A percentile compares a stretch with the other conserved stretches of the same genome.
Evolutionary conservation across 2,329 filamentous ascomycete species (phyloP).

Genomic region (Pseudogymnoascus sp.): DNA sequence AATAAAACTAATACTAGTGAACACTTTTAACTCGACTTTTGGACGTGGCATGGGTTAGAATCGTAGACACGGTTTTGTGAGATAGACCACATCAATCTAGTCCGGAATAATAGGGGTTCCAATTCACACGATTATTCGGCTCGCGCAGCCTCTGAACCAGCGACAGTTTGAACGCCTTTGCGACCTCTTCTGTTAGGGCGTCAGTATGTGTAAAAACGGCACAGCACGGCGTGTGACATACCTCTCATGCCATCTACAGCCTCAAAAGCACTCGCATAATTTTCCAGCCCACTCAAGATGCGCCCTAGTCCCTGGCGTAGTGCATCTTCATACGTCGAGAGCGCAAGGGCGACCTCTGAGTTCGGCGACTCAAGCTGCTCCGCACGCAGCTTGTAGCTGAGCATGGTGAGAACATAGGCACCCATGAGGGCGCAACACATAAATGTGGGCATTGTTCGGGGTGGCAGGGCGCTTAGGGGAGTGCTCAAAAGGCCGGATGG

Average conservation of each 20-base stretch:
- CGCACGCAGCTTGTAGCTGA: constrained; percentile 12
- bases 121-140: neutral
- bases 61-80: neutral
- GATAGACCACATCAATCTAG: neutral
- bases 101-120: neutral
- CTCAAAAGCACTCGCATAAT: constrained; percentile 2
- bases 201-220: neutral
- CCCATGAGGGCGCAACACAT: constrained; percentile 31
- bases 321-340: neutral
- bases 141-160: neutral
- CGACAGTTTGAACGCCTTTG: neutral
- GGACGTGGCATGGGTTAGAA: neutral
- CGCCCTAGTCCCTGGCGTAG: neutral
- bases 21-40: neutral
- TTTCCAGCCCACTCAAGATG: neutral
- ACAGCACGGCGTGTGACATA: neutral
- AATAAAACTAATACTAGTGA: neutral
- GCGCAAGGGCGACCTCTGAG: neutral
- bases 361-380: neutral
- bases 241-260: constrained; percentile 9
- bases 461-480: constrained; percentile 11
- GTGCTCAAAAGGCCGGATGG: neutral
- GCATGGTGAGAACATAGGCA: constrained; percentile 30
- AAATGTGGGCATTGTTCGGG: constrained; percentile 29
- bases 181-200: neutral